Base-by-base conservation (phyloP, 2,329 filamentous ascomycete species). In the Xylaria multiplex region DNA sequence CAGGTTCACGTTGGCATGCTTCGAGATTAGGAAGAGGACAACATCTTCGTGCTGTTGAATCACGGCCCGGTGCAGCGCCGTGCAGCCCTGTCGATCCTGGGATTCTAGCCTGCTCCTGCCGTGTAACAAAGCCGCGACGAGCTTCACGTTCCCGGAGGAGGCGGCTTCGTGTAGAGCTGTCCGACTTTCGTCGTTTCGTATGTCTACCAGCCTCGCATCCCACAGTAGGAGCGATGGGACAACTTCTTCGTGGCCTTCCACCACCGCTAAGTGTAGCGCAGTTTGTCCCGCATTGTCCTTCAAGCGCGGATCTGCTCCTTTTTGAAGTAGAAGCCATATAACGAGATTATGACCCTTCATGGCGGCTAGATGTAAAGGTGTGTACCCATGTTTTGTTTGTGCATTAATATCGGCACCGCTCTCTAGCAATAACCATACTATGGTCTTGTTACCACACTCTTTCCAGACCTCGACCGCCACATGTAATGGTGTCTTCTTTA, bases 301-400 rank as follows among this genome's bases (percentile, higher is more conserved):
- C 24, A 60, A 14, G 19, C 7, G 50, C 3, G 62, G 49, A 43
- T 65, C 52, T 35, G 62, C 55, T n/a, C 62, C 56, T 49, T 60
- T 65, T 37, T 65, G 48, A 37, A 60, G 62, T 35, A 65, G 45
- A 42, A 65, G 57, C 62, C 62, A 65, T 40, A 56, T 48, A 22
- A 56, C 2, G 6, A 35, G 19, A 22, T 50, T 48, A 19, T 60
- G 40, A 13, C 62, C 62, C n/a, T 60, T 49, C 48, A 40, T 45
- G 8, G 57, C 62, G 14, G 62, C 55, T 24, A 60, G 14, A 42
- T 65, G 62, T 43, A 65, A 43, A 40, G 62, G 37, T 24, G 62
- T 65, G 16, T 46, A 14, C 40, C 48, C 62, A n/a, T 35, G 43
- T 32, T 24, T 54, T 45, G 54, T 64, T 24, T 59, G 22, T 13